A percentile compares a stretch with the other conserved stretches of the same genome.
These are phyloP conservation scores for Kluyveromyces siamensis DNA, from an alignment of 805 yeast genomes.

Conservation along the genomic window DNA sequence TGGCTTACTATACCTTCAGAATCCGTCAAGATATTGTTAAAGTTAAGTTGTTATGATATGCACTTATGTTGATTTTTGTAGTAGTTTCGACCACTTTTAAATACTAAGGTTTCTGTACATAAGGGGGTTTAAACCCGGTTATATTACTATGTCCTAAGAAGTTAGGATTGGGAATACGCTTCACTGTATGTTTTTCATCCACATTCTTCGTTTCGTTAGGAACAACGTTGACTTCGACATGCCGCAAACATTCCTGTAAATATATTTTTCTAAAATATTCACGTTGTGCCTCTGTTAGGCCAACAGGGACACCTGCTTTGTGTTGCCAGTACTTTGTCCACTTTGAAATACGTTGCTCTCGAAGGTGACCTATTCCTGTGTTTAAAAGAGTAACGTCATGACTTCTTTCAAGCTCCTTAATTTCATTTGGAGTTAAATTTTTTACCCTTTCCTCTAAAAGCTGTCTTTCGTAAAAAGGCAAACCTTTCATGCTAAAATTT, in stretches of 20 bases:
- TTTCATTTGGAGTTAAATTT: slow-evolving; percentile 27
- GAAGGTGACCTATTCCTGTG: slow-evolving; percentile 34
- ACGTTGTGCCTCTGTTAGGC: slow-evolving; percentile 19
- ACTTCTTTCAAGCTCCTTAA: slow-evolving; percentile 39
- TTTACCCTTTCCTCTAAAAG: slow-evolving; percentile 22
- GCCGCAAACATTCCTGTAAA: slow-evolving; percentile 24
- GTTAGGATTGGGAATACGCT: slow-evolving; percentile 41
- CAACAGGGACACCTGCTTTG: slow-evolving; percentile 34
- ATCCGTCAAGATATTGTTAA: slow-evolving; percentile 29
- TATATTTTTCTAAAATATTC: slow-evolving; percentile 21
- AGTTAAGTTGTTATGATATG: slow-evolving; percentile 22
- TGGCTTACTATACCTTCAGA: slow-evolving; percentile 29
- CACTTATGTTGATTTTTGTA: background rate
- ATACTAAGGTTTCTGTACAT: slow-evolving; percentile 12
- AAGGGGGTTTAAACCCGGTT: slow-evolving; percentile 37
- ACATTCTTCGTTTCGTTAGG: slow-evolving; percentile 34
- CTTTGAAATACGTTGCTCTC: slow-evolving; percentile 35
- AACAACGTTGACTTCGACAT: slow-evolving; percentile 22
- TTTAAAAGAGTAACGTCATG: slow-evolving; percentile 42
- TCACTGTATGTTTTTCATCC: slow-evolving; percentile 36
- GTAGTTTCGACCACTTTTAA: background rate
- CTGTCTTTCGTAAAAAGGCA: slow-evolving; percentile 34
- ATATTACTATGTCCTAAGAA: slow-evolving; percentile 38
- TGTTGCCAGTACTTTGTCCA: slow-evolving; percentile 42
- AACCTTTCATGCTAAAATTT: slow-evolving; percentile 30